A percentile compares a stretch with the other conserved stretches of the same genome.
Conservation (phyloP, 2,329 filamentous ascomycete genomes). For the Cordyceps militaris region DNA sequence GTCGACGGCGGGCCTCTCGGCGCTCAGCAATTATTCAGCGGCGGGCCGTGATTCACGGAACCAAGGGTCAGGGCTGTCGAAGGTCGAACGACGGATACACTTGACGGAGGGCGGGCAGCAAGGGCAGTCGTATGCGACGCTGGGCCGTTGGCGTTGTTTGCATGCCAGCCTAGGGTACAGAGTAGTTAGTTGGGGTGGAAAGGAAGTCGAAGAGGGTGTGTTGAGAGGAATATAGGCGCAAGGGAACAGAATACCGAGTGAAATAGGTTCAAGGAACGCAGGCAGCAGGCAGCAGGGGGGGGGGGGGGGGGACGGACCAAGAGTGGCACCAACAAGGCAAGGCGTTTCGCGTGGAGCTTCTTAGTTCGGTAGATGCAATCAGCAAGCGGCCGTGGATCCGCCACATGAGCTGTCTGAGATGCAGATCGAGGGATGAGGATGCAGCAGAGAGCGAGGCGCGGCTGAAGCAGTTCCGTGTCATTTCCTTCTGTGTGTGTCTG, state of each 20-base stretch:
- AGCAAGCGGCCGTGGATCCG: constrained; percentile 2
- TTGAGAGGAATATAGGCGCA: not conserved
- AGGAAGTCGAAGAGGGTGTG: not conserved
- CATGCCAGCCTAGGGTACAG: too few relatives aligned
- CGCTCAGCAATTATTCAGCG: constrained; percentile 23
- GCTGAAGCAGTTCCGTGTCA: not conserved
- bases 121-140: constrained; percentile 3
- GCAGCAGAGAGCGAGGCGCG: not conserved
- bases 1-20: constrained; percentile 18
- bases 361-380: not conserved
- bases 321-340: not conserved
- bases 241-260: too few relatives aligned
- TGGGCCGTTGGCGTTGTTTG: not conserved
- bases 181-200: too few relatives aligned
- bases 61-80: too few relatives aligned
- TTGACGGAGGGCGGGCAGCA: constrained; percentile 4
- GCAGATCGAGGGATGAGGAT: constrained; percentile 2
- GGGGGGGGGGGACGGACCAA: not conserved
- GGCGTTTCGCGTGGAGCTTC: constrained; percentile 7
- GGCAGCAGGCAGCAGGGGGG: too few relatives aligned
- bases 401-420: constrained; percentile 6
- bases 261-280: too few relatives aligned
- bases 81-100: not conserved
- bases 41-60: constrained; percentile 7
- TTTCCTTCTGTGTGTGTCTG: not conserved